Conservation (phyloP, 805 yeast species). For the Kuraishia floccosa region DNA sequence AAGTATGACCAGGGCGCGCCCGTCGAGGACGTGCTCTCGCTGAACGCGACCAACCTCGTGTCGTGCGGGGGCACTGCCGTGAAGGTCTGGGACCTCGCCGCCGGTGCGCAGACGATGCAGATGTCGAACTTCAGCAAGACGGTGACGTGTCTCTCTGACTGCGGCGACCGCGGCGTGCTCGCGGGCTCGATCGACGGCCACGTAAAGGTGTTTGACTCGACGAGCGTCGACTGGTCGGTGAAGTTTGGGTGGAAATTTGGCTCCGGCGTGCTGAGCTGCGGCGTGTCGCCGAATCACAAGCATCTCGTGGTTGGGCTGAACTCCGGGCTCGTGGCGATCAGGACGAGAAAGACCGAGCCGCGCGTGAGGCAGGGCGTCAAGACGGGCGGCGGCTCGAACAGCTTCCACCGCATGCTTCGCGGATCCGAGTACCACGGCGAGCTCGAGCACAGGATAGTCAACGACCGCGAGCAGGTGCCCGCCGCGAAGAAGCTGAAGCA, state of each 20-base stretch:
- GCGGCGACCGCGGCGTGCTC: constrained; percentile 68
- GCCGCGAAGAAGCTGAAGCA: constrained; percentile 53
- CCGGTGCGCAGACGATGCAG: constrained; percentile 60
- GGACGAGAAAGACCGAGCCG: constrained; percentile 73
- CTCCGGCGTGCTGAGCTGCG: constrained; percentile 83
- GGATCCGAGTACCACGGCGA: constrained; percentile 91
- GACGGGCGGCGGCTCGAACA: constrained; percentile 39
- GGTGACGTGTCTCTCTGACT: constrained; percentile 71
- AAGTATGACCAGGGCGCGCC: constrained; percentile 68
- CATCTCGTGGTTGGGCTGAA: constrained; percentile 90
- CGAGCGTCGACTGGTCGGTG: constrained; percentile 67
- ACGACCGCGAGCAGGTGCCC: constrained; percentile 35
- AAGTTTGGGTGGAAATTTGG: constrained; percentile 97
- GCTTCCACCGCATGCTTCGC: constrained; percentile 73
- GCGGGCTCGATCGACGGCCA: constrained; percentile 98
- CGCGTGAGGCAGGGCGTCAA: constrained; percentile 35
- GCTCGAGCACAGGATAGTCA: constrained; percentile 62
- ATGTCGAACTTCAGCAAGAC: constrained; percentile 87
- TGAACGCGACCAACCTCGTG: constrained; percentile 64
- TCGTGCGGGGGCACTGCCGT: constrained; percentile 74
- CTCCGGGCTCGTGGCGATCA: constrained; percentile 77
- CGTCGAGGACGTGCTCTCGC: constrained; percentile 72
- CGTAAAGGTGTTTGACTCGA: constrained; percentile 84
- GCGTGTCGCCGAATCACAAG: constrained; percentile 76
- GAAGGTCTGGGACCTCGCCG: constrained; percentile 85